Percentiles rank a stretch among this genome's conserved stretches.
phyloP scores from a whole-genome alignment of 1,139 yeast species.

The Candida sp. region DNA sequence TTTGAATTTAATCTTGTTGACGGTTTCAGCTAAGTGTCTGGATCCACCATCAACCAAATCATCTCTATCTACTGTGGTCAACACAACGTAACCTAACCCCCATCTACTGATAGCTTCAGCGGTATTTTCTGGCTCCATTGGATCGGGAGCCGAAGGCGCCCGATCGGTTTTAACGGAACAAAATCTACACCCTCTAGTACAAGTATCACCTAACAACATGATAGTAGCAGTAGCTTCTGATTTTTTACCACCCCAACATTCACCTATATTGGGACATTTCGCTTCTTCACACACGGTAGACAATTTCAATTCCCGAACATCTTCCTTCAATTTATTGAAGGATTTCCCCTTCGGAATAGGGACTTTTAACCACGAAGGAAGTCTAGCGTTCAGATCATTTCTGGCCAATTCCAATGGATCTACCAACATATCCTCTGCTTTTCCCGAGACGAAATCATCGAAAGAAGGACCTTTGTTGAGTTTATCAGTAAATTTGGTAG shows the following conservation, averaged over 20 bases:
- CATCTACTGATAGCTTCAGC: slow-evolving; percentile 97
- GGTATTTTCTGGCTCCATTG: slow-evolving; percentile 95
- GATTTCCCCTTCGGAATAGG: slow-evolving; percentile 93
- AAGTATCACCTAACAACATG: slow-evolving; percentile 97
- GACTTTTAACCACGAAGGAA: slow-evolving; percentile 93
- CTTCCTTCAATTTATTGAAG: slow-evolving; percentile 76
- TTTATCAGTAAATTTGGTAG: slow-evolving; percentile 65
- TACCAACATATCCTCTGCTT: slow-evolving; percentile 60
- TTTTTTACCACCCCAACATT: slow-evolving; percentile 99
- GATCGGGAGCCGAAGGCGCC: slow-evolving; percentile 85
- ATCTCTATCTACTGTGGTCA: slow-evolving; percentile 97
- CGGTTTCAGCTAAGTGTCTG: slow-evolving; percentile 86
- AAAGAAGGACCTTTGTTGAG: slow-evolving; percentile 89
- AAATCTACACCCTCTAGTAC: slow-evolving; percentile 98
- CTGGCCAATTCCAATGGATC: slow-evolving; percentile 74
- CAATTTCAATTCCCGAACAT: slow-evolving; percentile 81
- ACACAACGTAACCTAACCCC: slow-evolving; percentile 98
- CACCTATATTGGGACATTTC: slow-evolving; percentile 97
- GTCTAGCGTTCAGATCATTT: slow-evolving; percentile 57
- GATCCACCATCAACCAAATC: slow-evolving; percentile 95
- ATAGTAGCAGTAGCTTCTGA: slow-evolving; percentile 98
- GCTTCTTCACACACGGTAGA: slow-evolving; percentile 99
- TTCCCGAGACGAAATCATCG: slow-evolving; percentile 83
- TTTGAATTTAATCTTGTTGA: slow-evolving; percentile 74
- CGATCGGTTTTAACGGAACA: slow-evolving; percentile 96